phyloP scores from a whole-genome alignment of 2,329 filamentous ascomycete species.

The Corynespora cassiicola region DNA sequence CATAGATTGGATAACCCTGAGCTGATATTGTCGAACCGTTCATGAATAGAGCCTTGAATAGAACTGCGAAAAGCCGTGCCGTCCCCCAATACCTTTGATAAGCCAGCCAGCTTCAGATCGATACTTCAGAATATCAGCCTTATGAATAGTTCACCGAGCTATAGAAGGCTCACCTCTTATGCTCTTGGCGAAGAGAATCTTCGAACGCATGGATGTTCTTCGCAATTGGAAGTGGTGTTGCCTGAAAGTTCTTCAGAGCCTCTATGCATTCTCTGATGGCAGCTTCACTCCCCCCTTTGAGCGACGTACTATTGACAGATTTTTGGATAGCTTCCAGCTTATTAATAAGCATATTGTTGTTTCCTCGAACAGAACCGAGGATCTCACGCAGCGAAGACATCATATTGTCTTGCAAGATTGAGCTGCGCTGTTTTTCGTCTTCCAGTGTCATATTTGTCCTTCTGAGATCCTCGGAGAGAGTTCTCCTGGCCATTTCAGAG shows the following conservation, averaged over 20 bases:
- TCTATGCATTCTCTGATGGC: conserved; percentile 24
- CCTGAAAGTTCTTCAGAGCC: conserved; percentile 20
- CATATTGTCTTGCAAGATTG: conserved; percentile 27
- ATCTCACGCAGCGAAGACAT: conserved; percentile 20
- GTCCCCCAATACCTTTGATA: conserved; percentile 11
- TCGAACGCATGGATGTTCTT: conserved; percentile 30
- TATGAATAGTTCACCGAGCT: background rate
- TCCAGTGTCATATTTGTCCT: conserved; percentile 17
- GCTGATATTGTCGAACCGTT: conserved; percentile 22
- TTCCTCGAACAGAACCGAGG: conserved; percentile 19
- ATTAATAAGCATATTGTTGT: conserved; percentile 13
- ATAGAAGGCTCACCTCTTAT: conserved; percentile 23
- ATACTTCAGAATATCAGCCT: conserved; percentile 21
- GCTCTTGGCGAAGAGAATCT: conserved; percentile 25
- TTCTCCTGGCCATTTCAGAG: conserved; percentile 17
- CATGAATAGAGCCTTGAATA: conserved; percentile 16
- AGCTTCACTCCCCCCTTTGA: conserved; percentile 2
- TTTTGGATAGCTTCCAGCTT: conserved; percentile 20
- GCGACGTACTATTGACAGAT: conserved; percentile 10
- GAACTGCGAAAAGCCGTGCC: conserved; percentile 5
- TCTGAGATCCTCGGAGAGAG: conserved; percentile 17
- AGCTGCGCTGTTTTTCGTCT: conserved; percentile 27
- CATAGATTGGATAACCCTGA: conserved; percentile 24
- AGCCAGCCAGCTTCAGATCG: conserved; percentile 18
- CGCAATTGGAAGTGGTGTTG: conserved; percentile 20